A percentile compares a stretch with the other conserved stretches of the same genome.
These are phyloP conservation scores for Rutidosis leptorrhynchoides DNA, from an alignment of 129 eudicot species.

Conservation along the genomic window DNA sequence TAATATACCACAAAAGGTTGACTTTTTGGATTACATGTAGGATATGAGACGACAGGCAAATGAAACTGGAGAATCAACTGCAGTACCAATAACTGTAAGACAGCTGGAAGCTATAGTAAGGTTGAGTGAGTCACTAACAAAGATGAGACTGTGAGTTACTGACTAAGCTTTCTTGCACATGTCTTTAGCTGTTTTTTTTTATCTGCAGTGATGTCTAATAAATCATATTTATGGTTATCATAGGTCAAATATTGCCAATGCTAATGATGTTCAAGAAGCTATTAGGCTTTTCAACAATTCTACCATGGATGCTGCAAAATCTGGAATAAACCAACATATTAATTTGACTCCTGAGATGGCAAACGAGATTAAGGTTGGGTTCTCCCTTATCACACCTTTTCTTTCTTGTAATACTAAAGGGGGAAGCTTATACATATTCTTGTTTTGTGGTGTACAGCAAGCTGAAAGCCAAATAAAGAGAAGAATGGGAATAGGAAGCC, in stretches of 20 bases:
- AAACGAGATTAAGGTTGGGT: constrained; percentile 84
- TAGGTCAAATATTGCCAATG: constrained; percentile 82
- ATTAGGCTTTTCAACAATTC: constrained; percentile 73
- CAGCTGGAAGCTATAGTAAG: constrained; percentile 98
- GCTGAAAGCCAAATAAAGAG: constrained; percentile 93
- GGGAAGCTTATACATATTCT: neutral
- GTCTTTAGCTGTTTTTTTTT: neutral
- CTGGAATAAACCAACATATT: constrained; percentile 86
- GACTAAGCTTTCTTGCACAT: neutral
- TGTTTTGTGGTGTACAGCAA: constrained; percentile 52
- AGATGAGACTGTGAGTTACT: constrained; percentile 83
- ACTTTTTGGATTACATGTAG: constrained; percentile 33
- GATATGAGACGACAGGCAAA: constrained; percentile 95
- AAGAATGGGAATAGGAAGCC: constrained; percentile 97
- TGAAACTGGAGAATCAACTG: constrained; percentile 95
- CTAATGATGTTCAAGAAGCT: constrained; percentile 71
- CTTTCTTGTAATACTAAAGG: neutral
- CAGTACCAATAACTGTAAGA: constrained; percentile 94
- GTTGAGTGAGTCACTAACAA: constrained; percentile 93
- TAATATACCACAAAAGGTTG: neutral
- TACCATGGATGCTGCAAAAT: constrained; percentile 95
- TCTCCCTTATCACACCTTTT: neutral
- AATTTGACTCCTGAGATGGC: constrained; percentile 87
- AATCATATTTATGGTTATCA: constrained; percentile 4
- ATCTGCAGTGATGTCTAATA: neutral